phyloP scores from a whole-genome alignment of 2,329 filamentous ascomycete genomes.

The Pseudogymnoascus pannorum region DNA sequence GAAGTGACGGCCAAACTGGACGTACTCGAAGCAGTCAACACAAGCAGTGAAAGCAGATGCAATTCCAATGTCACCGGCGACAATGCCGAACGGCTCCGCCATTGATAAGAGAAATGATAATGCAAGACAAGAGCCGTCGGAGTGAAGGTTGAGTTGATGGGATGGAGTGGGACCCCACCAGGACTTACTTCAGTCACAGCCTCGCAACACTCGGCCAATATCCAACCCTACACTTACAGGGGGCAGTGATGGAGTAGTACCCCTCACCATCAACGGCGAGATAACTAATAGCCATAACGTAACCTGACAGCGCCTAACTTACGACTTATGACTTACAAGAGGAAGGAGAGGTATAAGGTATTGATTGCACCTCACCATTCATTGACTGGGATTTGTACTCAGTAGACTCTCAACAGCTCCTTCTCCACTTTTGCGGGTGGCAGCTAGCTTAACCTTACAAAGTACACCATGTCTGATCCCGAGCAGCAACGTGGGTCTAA shows the following conservation, averaged over 20 bases:
- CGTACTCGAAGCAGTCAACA: conserved; percentile 35
- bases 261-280: not conserved
- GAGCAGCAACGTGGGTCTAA: not conserved
- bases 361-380: too few species aligned
- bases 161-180: not conserved
- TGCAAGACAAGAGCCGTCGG: too few species aligned
- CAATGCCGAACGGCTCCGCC: conserved; percentile 17
- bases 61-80: conserved; percentile 29
- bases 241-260: not conserved
- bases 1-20: conserved; percentile 33
- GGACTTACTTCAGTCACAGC: not conserved
- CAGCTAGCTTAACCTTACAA: too few species aligned
- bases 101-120: too few species aligned
- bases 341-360: too few species aligned
- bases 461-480: not conserved
- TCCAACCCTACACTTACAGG: too few species aligned
- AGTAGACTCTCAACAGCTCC: not conserved
- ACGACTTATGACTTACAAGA: not conserved
- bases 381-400: too few species aligned
- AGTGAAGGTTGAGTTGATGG: too few species aligned
- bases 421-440: not conserved
- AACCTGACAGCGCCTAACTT: too few species aligned
- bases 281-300: too few species aligned
- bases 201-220: not conserved
- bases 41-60: conserved; percentile 32